Percentiles rank a stretch among this genome's conserved stretches.
phyloP scores from a whole-genome alignment of 805 yeast genomes.

The Yamadazyma ubonensis region DNA sequence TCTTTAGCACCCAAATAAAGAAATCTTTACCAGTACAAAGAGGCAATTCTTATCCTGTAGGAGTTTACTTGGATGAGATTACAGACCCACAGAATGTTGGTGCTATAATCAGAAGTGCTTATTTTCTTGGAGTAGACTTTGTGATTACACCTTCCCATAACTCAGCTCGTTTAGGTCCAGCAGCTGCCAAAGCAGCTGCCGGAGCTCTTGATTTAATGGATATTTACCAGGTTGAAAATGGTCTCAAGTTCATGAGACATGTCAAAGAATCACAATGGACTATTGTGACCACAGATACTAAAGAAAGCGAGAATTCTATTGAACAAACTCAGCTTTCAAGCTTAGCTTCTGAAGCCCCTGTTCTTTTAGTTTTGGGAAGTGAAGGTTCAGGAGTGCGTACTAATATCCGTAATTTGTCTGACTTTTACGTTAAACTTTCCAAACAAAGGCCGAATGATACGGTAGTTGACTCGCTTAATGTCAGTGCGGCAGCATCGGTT shows the following conservation, averaged over 20 bases:
- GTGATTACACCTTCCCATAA: slow-evolving; percentile 66
- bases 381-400: slow-evolving; percentile 84
- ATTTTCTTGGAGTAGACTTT: slow-evolving; percentile 80
- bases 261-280: slow-evolving; percentile 65
- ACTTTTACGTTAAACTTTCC: slow-evolving; percentile 45
- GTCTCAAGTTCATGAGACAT: slow-evolving; percentile 59
- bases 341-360: slow-evolving; percentile 52
- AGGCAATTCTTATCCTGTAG: slow-evolving; percentile 52
- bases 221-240: slow-evolving; percentile 55
- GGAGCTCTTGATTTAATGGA: slow-evolving; percentile 80
- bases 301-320: slow-evolving; percentile 31
- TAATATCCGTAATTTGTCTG: slow-evolving; percentile 57
- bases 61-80: slow-evolving; percentile 72
- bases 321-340: slow-evolving; percentile 43
- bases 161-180: slow-evolving; percentile 74
- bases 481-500: slow-evolving; percentile 84
- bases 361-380: slow-evolving; percentile 74
- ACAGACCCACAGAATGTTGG: slow-evolving; percentile 89
- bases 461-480: slow-evolving; percentile 77
- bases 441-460: slow-evolving; percentile 29
- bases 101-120: slow-evolving; percentile 76
- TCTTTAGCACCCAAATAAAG: slow-evolving; percentile 9
- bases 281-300: slow-evolving; percentile 59
- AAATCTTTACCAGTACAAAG: slow-evolving; percentile 19
- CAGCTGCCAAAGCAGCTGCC: slow-evolving; percentile 74